phyloP scores from a whole-genome alignment of 2,329 filamentous ascomycete species.

The Diaporthe vexans region DNA sequence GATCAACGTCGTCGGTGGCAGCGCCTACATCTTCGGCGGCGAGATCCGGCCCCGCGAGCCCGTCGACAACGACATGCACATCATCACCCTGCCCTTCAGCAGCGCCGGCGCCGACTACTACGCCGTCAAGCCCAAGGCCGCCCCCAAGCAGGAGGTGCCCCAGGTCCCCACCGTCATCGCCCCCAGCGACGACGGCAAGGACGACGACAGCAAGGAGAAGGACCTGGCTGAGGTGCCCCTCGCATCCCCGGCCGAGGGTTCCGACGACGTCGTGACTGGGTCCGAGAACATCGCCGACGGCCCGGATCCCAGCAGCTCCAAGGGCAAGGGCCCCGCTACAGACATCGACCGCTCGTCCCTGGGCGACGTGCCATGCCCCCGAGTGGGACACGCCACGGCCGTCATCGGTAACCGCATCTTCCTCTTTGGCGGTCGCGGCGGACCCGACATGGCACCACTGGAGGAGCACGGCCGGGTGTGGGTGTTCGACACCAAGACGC shows the following conservation, averaged over 20 bases:
- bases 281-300: slow-evolving; percentile 40
- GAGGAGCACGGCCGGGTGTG: slow-evolving; percentile 83
- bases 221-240: slow-evolving; percentile 46
- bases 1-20: slow-evolving; percentile 70
- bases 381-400: slow-evolving; percentile 81
- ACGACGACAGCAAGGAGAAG: slow-evolving; percentile 50
- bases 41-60: slow-evolving; percentile 74
- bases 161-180: slow-evolving; percentile 45
- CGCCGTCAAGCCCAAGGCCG: slow-evolving; percentile 63
- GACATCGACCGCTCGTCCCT: slow-evolving; percentile 43
- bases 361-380: slow-evolving; percentile 71
- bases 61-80: slow-evolving; percentile 80
- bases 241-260: slow-evolving; percentile 28
- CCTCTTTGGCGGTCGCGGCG: slow-evolving; percentile 84
- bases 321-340: slow-evolving; percentile 55
- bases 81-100: slow-evolving; percentile 72
- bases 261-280: slow-evolving; percentile 31
- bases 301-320: slow-evolving; percentile 44
- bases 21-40: slow-evolving; percentile 80
- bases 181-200: slow-evolving; percentile 38
- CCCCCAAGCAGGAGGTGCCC: slow-evolving; percentile 43
- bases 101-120: slow-evolving; percentile 72
- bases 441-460: slow-evolving; percentile 76
- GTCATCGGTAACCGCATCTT: slow-evolving; percentile 80
- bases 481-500: slow-evolving; percentile 77